These are phyloP conservation scores for Eucalyptus marginata DNA, from an alignment of 345 rosid genomes.

Conservation along the genomic window DNA sequence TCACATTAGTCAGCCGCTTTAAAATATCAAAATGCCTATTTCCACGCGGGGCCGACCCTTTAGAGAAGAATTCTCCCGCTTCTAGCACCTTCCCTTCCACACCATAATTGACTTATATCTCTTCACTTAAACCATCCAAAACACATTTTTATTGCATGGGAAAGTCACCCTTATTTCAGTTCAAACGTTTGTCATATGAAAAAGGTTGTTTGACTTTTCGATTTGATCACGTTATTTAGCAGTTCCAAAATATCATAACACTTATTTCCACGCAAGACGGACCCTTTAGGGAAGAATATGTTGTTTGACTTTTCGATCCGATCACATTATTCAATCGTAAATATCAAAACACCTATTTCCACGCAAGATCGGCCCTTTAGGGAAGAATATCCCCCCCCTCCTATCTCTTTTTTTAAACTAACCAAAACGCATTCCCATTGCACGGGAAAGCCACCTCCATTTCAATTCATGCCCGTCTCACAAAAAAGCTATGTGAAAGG, in stretches of 20 bases:
- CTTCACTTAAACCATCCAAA: too few species aligned
- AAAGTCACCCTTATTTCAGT: background rate
- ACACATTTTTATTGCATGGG: too few species aligned
- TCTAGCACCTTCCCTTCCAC: background rate
- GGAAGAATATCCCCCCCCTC: background rate
- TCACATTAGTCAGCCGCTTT: background rate
- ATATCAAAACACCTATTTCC: background rate
- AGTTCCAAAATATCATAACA: background rate
- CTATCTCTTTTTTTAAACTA: background rate
- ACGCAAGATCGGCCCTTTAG: too few species aligned
- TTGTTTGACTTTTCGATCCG: fast-evolving
- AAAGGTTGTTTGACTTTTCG: background rate
- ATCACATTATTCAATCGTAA: too few species aligned
- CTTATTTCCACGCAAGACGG: background rate
- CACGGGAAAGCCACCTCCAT: too few species aligned
- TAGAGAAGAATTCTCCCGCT: fast-evolving
- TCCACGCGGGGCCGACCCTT: background rate
- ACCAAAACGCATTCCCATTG: too few species aligned
- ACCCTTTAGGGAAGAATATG: too few species aligned
- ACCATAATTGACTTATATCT: background rate
- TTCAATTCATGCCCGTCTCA: too few species aligned
- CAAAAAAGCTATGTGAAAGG: background rate
- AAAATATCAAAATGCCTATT: background rate
- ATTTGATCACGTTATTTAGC: too few species aligned
- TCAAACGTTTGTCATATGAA: fast-evolving